phyloP scores from a whole-genome alignment of 2,329 filamentous ascomycete genomes.

The Sclerotinia glacialis region DNA sequence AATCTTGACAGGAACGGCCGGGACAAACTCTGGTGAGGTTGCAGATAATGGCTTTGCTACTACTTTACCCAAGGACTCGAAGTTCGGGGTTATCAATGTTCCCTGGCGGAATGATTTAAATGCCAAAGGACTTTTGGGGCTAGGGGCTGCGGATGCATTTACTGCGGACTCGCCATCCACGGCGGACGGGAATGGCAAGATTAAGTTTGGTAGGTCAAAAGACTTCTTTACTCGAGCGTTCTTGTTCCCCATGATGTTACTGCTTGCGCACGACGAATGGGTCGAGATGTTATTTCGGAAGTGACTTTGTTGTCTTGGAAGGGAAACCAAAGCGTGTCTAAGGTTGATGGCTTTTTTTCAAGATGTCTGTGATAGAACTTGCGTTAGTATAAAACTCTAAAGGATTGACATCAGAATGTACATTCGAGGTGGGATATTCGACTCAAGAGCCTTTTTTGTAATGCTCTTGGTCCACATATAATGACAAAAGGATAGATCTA shows the following conservation, averaged over 20 bases:
- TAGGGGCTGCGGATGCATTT: not conserved
- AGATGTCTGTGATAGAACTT: not conserved
- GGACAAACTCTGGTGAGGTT: conserved; percentile 20
- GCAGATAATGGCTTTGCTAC: conserved; percentile 18
- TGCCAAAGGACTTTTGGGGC: conserved; percentile 8
- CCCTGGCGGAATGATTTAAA: conserved; percentile 20
- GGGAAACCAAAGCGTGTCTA: not conserved
- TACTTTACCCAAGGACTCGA: not conserved
- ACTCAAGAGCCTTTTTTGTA: not conserved
- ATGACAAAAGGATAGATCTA: not conserved
- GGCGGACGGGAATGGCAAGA: not conserved
- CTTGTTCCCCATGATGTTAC: conserved; percentile 19
- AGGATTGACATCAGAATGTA: not conserved
- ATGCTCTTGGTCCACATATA: not conserved
- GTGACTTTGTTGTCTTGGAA: not conserved
- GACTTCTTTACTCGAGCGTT: conserved; percentile 15
- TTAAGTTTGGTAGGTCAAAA: conserved; percentile 1
- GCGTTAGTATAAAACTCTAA: not conserved
- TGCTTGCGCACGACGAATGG: not conserved
- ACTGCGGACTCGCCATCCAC: not conserved
- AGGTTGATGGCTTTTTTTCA: not conserved
- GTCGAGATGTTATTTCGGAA: not conserved
- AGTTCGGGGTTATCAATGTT: conserved; percentile 18
- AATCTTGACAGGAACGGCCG: not conserved
- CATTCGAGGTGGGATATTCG: too few relatives aligned